Evolutionary conservation across 371 early-diverging fungal genomes (phyloP), one percentile per base, ranked within the genome.

Genomic region (Gilbertella persicaria): DNA sequence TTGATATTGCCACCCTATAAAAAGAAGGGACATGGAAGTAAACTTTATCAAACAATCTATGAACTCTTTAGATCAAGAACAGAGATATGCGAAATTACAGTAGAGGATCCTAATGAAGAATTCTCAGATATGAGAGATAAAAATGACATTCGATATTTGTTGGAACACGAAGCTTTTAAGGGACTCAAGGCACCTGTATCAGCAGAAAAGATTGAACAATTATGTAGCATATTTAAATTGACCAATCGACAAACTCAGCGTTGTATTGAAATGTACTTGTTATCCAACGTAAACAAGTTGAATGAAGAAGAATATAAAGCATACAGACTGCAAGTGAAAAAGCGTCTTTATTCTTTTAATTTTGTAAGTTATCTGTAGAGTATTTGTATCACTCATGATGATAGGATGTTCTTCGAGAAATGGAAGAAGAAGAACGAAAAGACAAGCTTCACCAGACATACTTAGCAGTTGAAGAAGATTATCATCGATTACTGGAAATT

Each of bases 101-200:
- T 96, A 25, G 97, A 97, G 60, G 95, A 96, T 61, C 95, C 96
- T 6, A 94, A 89, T 58, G 95, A 95, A 50, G 82, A 78, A 4
- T 95, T 96, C 60, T 79, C 81, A 44, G 92, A 90, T 60, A 66
- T 97, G 77, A 79, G 97, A 6, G 95, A 95, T 53, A 79, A 83
- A 58, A 84, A 84, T 58, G 97, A 96, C 58, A 64, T 93, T 69
- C 78, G 80, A 33, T 69, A 69, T 24, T 62, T 96, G 49, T 54
- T 80, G 5, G 64, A 71, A 4, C 68, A 76, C n/a, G 60, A 75
- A 3, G 86, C 83, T 3, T 84, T 91, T 45, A 78, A 81, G 30
- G 78, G 73, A 4, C 43, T 92, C 8, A 53, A 66, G 21, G 80
- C 84, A 8, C 91, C 92, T 19, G 63, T 90, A 24, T 30, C 67